Percentiles rank a stretch among this genome's conserved stretches.
Evolutionary conservation across 202 grass and related monocot genomes (phyloP).

Genomic region (Setaria viridis): DNA sequence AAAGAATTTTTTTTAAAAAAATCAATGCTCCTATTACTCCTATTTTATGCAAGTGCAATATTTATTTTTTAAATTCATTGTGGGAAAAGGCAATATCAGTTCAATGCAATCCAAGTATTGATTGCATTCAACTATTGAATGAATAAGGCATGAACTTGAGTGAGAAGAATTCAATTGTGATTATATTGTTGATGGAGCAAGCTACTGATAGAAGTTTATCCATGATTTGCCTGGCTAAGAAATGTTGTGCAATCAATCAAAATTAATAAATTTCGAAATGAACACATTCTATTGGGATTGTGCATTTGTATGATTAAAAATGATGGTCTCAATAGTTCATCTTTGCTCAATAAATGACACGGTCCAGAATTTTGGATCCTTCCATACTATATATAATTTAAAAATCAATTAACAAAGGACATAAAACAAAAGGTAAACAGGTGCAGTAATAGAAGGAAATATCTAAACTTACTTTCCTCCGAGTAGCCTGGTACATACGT

Average conservation of each 20-base stretch:
- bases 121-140: not conserved
- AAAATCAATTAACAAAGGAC: not conserved
- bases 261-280: not conserved
- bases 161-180: not conserved
- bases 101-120: conserved; percentile 9
- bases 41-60: not conserved
- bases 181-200: not conserved
- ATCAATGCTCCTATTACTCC: not conserved
- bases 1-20: too few species aligned
- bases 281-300: too few species aligned
- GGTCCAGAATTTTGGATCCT: not conserved
- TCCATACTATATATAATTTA: not conserved
- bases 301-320: not conserved
- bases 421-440: not conserved
- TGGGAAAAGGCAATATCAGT: not conserved
- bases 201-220: not conserved
- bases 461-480: conserved; percentile 13
- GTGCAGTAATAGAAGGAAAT: not conserved
- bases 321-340: not conserved
- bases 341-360: not conserved
- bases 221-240: not conserved
- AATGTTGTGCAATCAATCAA: not conserved
- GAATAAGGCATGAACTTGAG: not conserved
- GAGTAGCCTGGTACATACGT: not conserved
- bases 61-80: not conserved